These are phyloP conservation scores for Monosporozyma servazzii DNA, from an alignment of 805 yeast species.

Conservation along the genomic window DNA sequence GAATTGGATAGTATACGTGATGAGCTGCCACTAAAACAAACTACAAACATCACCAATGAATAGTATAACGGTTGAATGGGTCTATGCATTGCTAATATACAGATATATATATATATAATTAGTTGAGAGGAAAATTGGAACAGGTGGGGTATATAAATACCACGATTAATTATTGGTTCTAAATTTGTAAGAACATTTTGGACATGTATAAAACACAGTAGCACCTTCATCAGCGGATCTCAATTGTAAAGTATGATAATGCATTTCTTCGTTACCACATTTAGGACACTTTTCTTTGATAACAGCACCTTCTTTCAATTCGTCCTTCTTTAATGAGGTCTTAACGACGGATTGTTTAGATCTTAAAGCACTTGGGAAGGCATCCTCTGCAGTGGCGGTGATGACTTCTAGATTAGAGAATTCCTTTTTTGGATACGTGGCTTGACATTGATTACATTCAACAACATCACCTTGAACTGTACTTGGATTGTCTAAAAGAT, in stretches of 20 bases:
- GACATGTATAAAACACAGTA: constrained; percentile 95
- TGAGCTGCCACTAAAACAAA: not conserved
- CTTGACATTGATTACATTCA: constrained; percentile 47
- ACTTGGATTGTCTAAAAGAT: constrained; percentile 60
- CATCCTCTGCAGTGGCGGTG: constrained; percentile 82
- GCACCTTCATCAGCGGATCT: constrained; percentile 99
- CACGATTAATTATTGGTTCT: constrained; percentile 71
- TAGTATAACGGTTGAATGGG: not conserved
- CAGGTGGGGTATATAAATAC: not conserved
- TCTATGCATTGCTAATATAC: not conserved
- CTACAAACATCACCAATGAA: not conserved
- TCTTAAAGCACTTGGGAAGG: constrained; percentile 80
- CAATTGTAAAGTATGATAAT: constrained; percentile 89
- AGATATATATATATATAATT: not conserved
- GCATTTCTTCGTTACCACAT: constrained; percentile 98
- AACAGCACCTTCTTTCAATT: constrained; percentile 89
- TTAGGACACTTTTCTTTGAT: constrained; percentile 97
- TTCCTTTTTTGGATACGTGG: constrained; percentile 29
- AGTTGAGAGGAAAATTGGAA: not conserved
- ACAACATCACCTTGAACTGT: constrained; percentile 35
- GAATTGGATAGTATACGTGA: not conserved
- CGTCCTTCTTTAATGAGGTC: constrained; percentile 66
- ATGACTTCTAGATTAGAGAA: constrained; percentile 77
- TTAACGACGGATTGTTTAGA: constrained; percentile 85
- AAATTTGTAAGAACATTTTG: constrained; percentile 84